phyloP scores from a whole-genome alignment of 176 grass and related monocot species.

The Avena sativa region DNA sequence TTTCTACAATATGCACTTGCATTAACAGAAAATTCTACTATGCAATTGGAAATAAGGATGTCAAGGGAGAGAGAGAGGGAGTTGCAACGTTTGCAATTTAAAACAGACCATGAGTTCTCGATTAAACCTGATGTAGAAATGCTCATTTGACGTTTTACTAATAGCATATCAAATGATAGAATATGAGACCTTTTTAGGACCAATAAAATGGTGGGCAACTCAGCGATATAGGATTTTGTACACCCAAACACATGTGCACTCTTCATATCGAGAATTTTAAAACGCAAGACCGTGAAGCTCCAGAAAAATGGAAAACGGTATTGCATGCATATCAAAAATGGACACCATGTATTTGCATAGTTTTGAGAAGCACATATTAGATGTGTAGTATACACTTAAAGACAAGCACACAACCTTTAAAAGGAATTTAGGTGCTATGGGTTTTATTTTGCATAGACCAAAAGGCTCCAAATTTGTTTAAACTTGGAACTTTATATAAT shows the following conservation, averaged over 20 bases:
- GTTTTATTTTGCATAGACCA: too few species aligned
- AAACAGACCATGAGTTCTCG: background rate
- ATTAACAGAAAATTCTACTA: background rate
- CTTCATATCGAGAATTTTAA: background rate
- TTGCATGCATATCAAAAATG: too few species aligned
- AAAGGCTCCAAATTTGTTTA: too few species aligned
- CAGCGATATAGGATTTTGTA: background rate
- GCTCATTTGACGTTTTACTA: background rate
- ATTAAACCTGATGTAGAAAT: background rate
- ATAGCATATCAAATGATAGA: background rate
- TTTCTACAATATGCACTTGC: background rate
- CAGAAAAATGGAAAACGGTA: too few species aligned
- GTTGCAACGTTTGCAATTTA: background rate
- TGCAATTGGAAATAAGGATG: background rate
- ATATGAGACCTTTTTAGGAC: background rate
- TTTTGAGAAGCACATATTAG: too few species aligned
- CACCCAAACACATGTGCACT: background rate
- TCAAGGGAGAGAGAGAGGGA: background rate
- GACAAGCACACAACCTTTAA: too few species aligned
- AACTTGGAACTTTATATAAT: too few species aligned
- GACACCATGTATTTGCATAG: too few species aligned
- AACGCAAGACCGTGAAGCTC: too few species aligned
- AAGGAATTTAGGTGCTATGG: too few species aligned
- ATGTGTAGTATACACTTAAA: too few species aligned
- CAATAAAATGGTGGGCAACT: background rate